Percentiles rank a stretch among this genome's conserved stretches.
phyloP scores from a whole-genome alignment of 495 filamentous ascomycete genomes.

The Neurospora sublineolata region DNA sequence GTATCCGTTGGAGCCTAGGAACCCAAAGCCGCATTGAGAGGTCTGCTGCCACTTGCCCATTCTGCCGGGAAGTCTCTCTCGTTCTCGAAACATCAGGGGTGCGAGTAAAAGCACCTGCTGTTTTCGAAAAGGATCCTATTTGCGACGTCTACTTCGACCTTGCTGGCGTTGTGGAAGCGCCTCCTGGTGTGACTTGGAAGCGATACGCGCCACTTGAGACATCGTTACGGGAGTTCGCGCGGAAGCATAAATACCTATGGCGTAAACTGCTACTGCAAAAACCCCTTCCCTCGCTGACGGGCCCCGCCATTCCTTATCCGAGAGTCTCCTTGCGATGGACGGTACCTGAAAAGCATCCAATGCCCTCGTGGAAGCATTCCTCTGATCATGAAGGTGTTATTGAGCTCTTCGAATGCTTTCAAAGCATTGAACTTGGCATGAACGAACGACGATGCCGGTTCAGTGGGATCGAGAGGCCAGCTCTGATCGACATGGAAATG shows the following conservation, averaged over 20 bases:
- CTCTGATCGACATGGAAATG: background rate
- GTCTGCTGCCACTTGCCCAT: background rate
- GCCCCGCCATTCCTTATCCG: background rate
- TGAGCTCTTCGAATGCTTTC: background rate
- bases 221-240: background rate
- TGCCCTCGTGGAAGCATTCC: background rate
- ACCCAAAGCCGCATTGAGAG: background rate
- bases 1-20: background rate
- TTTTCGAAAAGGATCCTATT: background rate
- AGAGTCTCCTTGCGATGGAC: background rate
- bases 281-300: no score
- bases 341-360: background rate
- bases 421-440: background rate
- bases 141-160: background rate
- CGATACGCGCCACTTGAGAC: background rate
- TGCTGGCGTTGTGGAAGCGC: accelerated
- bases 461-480: background rate
- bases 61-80: background rate
- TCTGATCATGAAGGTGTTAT: background rate
- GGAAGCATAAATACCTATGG: background rate
- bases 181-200: background rate
- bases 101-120: background rate
- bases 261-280: no score
- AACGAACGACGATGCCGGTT: background rate
- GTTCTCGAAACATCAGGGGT: background rate